phyloP scores from a whole-genome alignment of 2,329 filamentous ascomycete genomes.

The Cadophora sp. region DNA sequence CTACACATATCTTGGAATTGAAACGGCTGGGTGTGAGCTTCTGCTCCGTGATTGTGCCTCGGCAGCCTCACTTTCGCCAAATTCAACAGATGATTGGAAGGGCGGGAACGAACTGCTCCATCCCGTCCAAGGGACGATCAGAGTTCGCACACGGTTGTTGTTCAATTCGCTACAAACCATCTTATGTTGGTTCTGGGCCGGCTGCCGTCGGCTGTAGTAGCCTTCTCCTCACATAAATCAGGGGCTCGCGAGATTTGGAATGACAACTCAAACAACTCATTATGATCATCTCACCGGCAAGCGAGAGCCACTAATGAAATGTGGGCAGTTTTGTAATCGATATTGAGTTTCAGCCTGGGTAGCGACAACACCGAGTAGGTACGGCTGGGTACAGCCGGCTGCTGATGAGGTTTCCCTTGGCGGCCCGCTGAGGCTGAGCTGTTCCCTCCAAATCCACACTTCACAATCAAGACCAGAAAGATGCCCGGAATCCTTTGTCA shows the following conservation, averaged over 20 bases:
- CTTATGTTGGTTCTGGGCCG: not conserved
- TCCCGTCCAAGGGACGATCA: not conserved
- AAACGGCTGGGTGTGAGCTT: not conserved
- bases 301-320: not conserved
- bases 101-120: constrained; percentile 2
- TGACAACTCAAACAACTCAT: constrained; percentile 15
- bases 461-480: not conserved
- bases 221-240: not conserved
- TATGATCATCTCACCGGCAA: not conserved
- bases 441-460: not conserved
- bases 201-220: constrained; percentile 4
- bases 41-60: not conserved
- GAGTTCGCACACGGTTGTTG: not conserved
- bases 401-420: not conserved
- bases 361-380: constrained; percentile 7
- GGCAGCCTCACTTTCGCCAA: constrained; percentile 16
- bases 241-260: not conserved
- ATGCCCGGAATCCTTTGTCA: not conserved
- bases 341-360: constrained; percentile 1
- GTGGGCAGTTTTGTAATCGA: not conserved
- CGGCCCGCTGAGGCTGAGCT: constrained; percentile 9
- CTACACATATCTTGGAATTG: not conserved
- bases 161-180: not conserved
- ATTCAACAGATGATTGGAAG: not conserved
- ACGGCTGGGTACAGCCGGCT: constrained; percentile 2